Base-by-base conservation (phyloP, 1,284 basidiomycete species). In the Violaceomyces palustris region DNA sequence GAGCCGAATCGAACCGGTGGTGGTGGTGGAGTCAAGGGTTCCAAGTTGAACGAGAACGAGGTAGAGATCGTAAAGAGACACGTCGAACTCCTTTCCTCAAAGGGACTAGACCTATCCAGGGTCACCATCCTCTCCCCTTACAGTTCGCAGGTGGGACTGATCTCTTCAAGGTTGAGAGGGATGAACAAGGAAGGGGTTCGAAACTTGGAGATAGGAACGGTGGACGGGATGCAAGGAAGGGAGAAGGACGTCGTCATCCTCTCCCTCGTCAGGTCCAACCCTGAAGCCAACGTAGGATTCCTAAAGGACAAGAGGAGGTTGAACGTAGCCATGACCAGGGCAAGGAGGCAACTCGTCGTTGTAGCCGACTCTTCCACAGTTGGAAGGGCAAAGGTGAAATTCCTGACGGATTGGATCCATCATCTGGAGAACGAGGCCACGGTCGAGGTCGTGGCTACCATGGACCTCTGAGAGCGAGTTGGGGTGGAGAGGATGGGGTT, bases 71-170 rank as follows among this genome's bases (percentile, higher is more conserved):
- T 94, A 0, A 82, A 81, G 60, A 79, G 78, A 46, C 92, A 90
- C 83, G 83, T 90, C 0, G 80, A 83, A 29, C 82, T 80, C 59
- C 75, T 97, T 69, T 87, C 85, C n/a, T 74, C 73, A 6, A 78
- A 79, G 3, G 88, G 90, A 0, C 74, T 98, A 1, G 70, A 78
- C 0, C 79, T 88, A 0, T 75, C 75, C 0, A 85, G 92, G 62
- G 88, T 98, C 43, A 88, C 88, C 1, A 79, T 98, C 39, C 86
- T 98, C 48, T 88, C 90, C 4, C 92, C 94, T 79, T 90, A 75
- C 37, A 80, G 73, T 12, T 52, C 62, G 7, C 69, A 69, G 35
- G 60, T 55, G 5, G 49, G 46, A 3, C 17, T 61, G n/a, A 45
- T 56, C 91, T 90, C 9, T 77, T 93, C 39, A 15, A 17, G 12